Base-by-base conservation (phyloP, 2,329 filamentous ascomycete genomes). In the Penicillium sumatraense region DNA sequence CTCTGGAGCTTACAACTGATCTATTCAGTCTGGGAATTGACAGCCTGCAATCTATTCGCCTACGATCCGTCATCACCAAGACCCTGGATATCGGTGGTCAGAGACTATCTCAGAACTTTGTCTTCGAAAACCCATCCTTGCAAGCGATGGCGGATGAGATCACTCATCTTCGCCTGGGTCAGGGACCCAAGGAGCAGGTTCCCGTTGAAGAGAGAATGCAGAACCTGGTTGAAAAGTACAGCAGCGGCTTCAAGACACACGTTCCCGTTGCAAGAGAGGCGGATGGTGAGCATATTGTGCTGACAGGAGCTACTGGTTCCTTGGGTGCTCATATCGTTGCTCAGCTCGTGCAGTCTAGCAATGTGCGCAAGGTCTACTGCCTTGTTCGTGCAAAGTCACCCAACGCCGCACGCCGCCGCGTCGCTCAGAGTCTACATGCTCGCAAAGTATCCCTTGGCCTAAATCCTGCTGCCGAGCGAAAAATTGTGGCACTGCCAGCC, bases 261-360 rank as follows among this genome's bases (percentile, higher is more conserved):
- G 51, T 54, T 5, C 65, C 71, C 7, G 29, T 47, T 18, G 49
- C 62, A 1, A 62, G 59, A 47, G 52, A 51, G 23, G 51, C 62
- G 3, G 46, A 49, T 11, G 63, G 67, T 4, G 59, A 54, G 54
- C 68, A 68, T 36, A 59, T 73, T 23, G 65, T 70, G 1, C 68
- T 89, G 3, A 89, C 87, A 0, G 87, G 87, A 1, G 81, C 82
- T 0, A 89, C 87, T 0, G 87, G 87, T 1, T 86, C 86, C 1
- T 75, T 89, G 0, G 87, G 87, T 1, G 78, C 83, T 0, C 85
- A 88, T 60, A 73, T 87, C 1, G 76, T 85, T 1, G 66, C 78
- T 26, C 68, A 78, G 20, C 72, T 86, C 3, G 62, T 71, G 1
- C 62, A 68, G 2, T 57, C 68, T 14, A 4, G 61, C 0, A 61